A percentile compares a stretch with the other conserved stretches of the same genome.
These are phyloP conservation scores for Apium graveolens DNA, from an alignment of 129 eudicot species.

Conservation along the genomic window DNA sequence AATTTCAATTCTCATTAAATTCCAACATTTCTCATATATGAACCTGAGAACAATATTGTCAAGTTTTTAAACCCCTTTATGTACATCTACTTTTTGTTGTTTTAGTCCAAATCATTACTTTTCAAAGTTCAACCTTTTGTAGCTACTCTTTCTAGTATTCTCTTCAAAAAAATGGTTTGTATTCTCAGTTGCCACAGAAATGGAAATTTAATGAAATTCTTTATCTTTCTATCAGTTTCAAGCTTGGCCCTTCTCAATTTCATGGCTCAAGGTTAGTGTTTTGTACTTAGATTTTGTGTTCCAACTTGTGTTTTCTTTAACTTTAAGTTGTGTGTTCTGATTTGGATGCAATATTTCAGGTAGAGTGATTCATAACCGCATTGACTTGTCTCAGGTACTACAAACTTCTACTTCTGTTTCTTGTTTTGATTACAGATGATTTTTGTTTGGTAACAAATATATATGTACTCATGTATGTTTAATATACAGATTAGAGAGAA, in stretches of 20 bases:
- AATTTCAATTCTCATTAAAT: not conserved
- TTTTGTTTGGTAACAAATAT: not conserved
- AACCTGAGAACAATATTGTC: not conserved
- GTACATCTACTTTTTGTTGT: not conserved
- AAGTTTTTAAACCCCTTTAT: not conserved
- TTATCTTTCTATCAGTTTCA: slow-evolving; percentile 27
- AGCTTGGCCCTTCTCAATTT: slow-evolving; percentile 26
- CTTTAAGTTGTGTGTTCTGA: not conserved
- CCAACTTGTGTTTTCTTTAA: not conserved
- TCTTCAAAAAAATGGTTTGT: slow-evolving; percentile 24
- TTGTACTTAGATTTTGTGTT: not conserved
- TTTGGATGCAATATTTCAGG: not conserved
- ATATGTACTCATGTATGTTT: not conserved
- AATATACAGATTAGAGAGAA: not conserved
- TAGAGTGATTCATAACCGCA: not conserved
- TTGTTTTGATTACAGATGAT: not conserved
- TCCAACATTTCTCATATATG: not conserved
- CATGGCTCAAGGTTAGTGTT: slow-evolving; percentile 48
- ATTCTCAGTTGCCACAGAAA: slow-evolving; percentile 17
- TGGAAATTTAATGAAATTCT: slow-evolving; percentile 14
- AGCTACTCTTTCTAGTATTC: not conserved
- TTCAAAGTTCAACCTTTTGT: not conserved
- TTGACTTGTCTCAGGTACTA: not conserved
- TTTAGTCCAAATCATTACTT: not conserved
- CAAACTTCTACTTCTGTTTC: not conserved